Evolutionary conservation across 768 basidiomycete genomes (phyloP).

Genomic region (Suillus tomentosus): DNA sequence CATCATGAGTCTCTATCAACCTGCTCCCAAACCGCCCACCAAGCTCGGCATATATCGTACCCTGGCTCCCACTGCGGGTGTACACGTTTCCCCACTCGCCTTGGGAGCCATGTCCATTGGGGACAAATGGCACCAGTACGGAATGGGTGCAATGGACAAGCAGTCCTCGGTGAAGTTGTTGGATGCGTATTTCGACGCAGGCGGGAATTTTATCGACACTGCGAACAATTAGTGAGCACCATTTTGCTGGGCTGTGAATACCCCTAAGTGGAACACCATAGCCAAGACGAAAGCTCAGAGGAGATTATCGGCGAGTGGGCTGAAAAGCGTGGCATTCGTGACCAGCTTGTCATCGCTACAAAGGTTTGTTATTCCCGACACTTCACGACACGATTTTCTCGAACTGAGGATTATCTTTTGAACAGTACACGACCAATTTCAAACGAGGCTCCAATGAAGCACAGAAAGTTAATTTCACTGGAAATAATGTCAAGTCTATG

Average conservation of each 20-base stretch:
- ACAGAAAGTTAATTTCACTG: constrained; percentile 44
- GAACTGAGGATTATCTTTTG: background rate
- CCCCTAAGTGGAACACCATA: constrained; percentile 12
- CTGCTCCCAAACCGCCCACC: constrained; percentile 31
- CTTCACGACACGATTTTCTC: background rate
- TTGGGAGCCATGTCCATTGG: constrained; percentile 54
- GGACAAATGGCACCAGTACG: constrained; percentile 39
- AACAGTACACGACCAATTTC: constrained; percentile 28
- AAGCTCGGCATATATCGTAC: constrained; percentile 41
- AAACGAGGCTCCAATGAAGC: constrained; percentile 17
- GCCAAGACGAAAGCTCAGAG: constrained; percentile 44
- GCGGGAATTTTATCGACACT: constrained; percentile 54
- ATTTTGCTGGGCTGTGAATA: background rate
- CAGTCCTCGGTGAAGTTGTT: constrained; percentile 45
- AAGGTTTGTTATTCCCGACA: constrained; percentile 26
- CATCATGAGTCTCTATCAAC: constrained; percentile 5
- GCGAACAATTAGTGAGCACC: constrained; percentile 45
- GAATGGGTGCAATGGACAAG: constrained; percentile 48
- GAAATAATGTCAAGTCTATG: constrained; percentile 51
- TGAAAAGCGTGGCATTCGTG: constrained; percentile 40
- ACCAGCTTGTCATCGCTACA: constrained; percentile 49
- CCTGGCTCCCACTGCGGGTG: constrained; percentile 42
- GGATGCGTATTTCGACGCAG: constrained; percentile 45
- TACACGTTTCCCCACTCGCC: constrained; percentile 50
- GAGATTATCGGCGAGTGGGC: constrained; percentile 52